Percentiles rank a stretch among this genome's conserved stretches.
phyloP scores from a whole-genome alignment of 208 protist genomes.

The Naegleria fowleri region DNA sequence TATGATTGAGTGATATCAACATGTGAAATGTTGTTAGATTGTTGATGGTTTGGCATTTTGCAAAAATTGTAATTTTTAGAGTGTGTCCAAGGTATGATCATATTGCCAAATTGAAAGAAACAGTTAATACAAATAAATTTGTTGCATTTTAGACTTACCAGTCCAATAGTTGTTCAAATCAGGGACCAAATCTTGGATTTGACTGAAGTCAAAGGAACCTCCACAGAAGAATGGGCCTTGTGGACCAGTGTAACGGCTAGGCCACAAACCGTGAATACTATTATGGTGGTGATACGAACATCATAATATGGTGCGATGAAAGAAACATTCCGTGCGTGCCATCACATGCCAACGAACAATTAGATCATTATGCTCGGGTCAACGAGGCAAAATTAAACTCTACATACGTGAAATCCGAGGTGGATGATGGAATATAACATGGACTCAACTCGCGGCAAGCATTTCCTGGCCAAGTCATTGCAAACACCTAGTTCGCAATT shows the following conservation, averaged over 20 bases:
- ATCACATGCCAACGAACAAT: too few relatives aligned
- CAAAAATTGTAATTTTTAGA: too few relatives aligned
- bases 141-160: not conserved
- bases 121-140: not conserved
- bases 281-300: not conserved
- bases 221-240: not conserved
- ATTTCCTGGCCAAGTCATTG: slow-evolving; percentile 2
- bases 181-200: not conserved
- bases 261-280: slow-evolving; percentile 16
- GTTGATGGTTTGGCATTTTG: too few relatives aligned
- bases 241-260: not conserved
- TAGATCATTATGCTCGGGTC: not conserved
- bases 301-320: too few relatives aligned
- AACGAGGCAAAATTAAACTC: not conserved
- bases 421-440: not conserved
- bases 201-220: not conserved
- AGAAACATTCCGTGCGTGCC: not conserved
- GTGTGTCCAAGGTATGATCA: too few relatives aligned
- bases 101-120: not conserved
- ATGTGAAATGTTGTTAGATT: too few relatives aligned
- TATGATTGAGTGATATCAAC: too few relatives aligned
- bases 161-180: not conserved
- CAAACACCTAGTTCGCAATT: not conserved
- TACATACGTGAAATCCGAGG: not conserved
- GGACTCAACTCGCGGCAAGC: not conserved